Evolutionary conservation across 768 basidiomycete species (phyloP).

Genomic region (Rhizopogon sp.): DNA sequence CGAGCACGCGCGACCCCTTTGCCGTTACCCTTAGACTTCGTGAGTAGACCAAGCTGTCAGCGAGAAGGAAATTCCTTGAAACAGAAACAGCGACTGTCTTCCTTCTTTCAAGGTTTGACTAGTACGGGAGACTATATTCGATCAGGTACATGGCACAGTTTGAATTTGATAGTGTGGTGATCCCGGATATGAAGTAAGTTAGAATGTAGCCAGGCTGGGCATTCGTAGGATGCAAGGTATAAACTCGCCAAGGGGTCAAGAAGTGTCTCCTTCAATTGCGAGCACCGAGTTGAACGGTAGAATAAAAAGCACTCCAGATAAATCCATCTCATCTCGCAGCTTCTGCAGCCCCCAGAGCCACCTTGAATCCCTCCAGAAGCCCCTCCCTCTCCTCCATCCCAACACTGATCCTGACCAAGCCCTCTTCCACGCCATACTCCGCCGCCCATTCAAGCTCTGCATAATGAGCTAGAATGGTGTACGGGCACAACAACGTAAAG

Average conservation of each 20-base stretch:
- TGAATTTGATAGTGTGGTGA: not conserved
- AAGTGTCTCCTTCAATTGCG: too few relatives aligned
- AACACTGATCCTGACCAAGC: constrained; percentile 85
- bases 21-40: too few relatives aligned
- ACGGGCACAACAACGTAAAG: constrained; percentile 93
- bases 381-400: constrained; percentile 72
- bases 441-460: constrained; percentile 89
- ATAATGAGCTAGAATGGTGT: constrained; percentile 89
- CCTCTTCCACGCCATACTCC: constrained; percentile 76
- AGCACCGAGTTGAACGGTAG: constrained; percentile 5
- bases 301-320: not conserved
- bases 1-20: too few relatives aligned
- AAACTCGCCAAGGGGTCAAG: not conserved
- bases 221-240: not conserved
- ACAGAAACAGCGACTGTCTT: too few relatives aligned
- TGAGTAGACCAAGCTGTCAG: too few relatives aligned
- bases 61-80: too few relatives aligned
- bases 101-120: too few relatives aligned
- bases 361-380: constrained; percentile 54
- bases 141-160: not conserved
- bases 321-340: constrained; percentile 10
- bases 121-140: not conserved
- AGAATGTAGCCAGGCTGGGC: too few relatives aligned
- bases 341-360: constrained; percentile 75
- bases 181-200: not conserved